Conservation (phyloP, 164 flowering plant species). For the Dillenia suffruticosa region DNA sequence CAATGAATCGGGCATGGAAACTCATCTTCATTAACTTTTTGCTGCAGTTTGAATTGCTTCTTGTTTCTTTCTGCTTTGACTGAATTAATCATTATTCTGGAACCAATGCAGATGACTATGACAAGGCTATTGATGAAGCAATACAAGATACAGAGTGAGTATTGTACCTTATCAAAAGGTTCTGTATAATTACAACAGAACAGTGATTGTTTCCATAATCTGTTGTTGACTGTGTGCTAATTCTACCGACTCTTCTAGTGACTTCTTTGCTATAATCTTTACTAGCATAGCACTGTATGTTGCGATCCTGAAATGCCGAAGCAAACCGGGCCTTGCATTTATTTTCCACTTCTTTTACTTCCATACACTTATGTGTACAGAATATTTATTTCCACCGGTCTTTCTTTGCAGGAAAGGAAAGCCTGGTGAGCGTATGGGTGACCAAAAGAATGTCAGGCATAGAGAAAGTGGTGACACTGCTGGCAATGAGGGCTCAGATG, state of each 20-base stretch:
- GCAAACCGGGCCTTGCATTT: no score
- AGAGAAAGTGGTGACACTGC: not conserved
- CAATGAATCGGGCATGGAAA: no score
- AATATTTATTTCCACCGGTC: not conserved
- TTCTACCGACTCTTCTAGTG: not conserved
- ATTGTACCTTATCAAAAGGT: not conserved
- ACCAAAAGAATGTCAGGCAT: conserved; percentile 1
- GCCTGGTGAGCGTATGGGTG: conserved; percentile 7
- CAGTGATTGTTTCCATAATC: not conserved
- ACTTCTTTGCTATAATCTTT: not conserved
- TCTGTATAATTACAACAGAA: not conserved
- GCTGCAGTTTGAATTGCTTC: not conserved
- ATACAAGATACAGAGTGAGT: conserved; percentile 32
- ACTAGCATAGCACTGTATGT: not conserved
- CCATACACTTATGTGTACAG: not conserved
- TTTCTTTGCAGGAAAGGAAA: conserved; percentile 21
- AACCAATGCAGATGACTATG: conserved; percentile 41
- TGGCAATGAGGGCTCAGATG: conserved; percentile 9
- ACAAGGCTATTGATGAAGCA: conserved; percentile 41
- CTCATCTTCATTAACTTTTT: not conserved
- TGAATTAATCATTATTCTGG: no score
- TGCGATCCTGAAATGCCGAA: not conserved
- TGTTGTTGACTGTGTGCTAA: not conserved
- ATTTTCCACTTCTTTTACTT: no score
- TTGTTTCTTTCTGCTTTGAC: not conserved